Conservation (phyloP, 73 alveolate species). For the Paramecium sonneborni region DNA sequence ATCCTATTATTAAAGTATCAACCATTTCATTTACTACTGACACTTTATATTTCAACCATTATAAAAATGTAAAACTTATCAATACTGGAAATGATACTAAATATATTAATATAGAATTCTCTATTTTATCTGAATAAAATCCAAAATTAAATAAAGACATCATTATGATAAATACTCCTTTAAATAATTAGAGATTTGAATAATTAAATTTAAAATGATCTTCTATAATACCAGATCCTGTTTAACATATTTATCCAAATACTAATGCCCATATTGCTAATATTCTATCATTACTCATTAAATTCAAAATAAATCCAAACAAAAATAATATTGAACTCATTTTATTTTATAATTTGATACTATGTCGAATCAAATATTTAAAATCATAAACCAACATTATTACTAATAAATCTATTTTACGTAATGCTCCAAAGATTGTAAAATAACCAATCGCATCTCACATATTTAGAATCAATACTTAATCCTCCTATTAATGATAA, state of each 20-base stretch:
- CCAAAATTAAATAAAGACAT: background rate
- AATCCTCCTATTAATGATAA: background rate
- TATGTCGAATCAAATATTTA: background rate
- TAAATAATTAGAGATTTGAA: background rate
- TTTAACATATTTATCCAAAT: background rate
- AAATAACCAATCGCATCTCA: background rate
- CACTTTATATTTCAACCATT: background rate
- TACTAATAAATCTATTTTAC: background rate
- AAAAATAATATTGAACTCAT: background rate
- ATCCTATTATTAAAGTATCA: background rate
- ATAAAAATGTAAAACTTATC: background rate
- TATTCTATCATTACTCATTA: constrained; percentile 4
- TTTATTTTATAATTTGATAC: background rate
- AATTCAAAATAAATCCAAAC: background rate
- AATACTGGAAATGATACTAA: background rate
- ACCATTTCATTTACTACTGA: background rate
- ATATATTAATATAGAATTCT: background rate
- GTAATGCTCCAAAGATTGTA: background rate
- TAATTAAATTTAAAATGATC: background rate
- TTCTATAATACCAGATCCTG: background rate
- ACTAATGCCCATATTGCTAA: background rate
- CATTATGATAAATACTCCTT: background rate
- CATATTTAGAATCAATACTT: background rate
- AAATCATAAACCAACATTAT: background rate
- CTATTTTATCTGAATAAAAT: background rate